Percentiles rank a stretch among this genome's conserved stretches.
These are phyloP conservation scores for Phytophthora palmivora DNA, from an alignment of 352 stramenopile genomes.

Conservation along the genomic window DNA sequence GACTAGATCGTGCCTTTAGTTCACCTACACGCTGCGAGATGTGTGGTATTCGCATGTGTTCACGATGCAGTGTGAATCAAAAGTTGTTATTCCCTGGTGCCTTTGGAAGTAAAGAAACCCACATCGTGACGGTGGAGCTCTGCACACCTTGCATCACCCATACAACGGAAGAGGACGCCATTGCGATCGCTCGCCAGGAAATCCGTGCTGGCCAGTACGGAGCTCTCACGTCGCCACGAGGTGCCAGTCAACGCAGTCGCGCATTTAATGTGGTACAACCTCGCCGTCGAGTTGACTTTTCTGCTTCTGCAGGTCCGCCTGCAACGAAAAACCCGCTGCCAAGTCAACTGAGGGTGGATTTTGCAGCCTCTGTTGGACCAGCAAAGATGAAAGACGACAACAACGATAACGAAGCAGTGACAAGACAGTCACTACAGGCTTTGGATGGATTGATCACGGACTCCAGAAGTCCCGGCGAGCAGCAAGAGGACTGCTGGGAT, in stretches of 20 bases:
- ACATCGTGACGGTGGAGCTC: constrained; percentile 28
- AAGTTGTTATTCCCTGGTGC: constrained; percentile 33
- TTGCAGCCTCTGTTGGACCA: constrained; percentile 26
- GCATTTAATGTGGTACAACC: constrained; percentile 17
- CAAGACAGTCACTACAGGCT: constrained; percentile 24
- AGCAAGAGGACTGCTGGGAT: constrained; percentile 9
- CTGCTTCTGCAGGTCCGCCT: constrained; percentile 27
- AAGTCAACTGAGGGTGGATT: constrained; percentile 16
- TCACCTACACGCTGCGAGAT: constrained; percentile 36
- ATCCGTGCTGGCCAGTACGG: constrained; percentile 45
- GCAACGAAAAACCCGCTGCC: constrained; percentile 3
- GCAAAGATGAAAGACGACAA: constrained; percentile 6
- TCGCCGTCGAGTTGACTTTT: constrained; percentile 14
- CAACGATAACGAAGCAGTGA: constrained; percentile 9
- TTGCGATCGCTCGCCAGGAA: constrained; percentile 37
- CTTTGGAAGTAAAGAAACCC: constrained; percentile 30
- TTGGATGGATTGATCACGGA: constrained; percentile 22
- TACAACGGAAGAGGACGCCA: constrained; percentile 31
- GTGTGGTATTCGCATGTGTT: constrained; percentile 40
- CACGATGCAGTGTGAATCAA: constrained; percentile 33
- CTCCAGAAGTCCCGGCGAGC: constrained; percentile 9
- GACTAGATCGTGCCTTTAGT: constrained; percentile 25
- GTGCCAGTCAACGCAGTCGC: constrained; percentile 12
- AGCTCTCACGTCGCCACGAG: constrained; percentile 24
- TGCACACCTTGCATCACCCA: constrained; percentile 33